Percentiles rank a stretch among this genome's conserved stretches.
Conservation (phyloP, 495 filamentous ascomycete species). For the Xylaria castorea region DNA sequence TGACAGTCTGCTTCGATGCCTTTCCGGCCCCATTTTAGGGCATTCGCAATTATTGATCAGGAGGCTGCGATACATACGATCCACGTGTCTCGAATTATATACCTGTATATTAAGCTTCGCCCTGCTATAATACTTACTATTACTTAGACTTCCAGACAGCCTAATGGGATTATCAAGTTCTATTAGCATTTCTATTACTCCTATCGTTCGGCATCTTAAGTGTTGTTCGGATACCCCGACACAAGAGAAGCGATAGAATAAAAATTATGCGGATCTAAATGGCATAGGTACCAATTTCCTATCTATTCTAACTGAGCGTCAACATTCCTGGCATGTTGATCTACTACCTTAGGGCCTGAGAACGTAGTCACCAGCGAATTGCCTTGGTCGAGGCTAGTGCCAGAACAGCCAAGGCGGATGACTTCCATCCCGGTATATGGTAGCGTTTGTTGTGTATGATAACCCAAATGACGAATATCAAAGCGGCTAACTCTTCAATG, state of each 20-base stretch:
- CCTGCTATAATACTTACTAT: too few relatives aligned
- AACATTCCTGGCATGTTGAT: neutral
- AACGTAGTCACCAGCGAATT: neutral
- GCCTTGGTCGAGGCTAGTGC: neutral
- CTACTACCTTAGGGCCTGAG: neutral
- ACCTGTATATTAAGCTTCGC: too few relatives aligned
- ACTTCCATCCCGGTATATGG: conserved; percentile 3
- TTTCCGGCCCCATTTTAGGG: too few relatives aligned
- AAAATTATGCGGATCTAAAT: neutral
- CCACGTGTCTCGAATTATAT: too few relatives aligned
- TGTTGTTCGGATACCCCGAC: too few relatives aligned
- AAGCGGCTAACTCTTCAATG: neutral
- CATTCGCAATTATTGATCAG: too few relatives aligned
- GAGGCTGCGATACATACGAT: too few relatives aligned
- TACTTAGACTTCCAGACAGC: too few relatives aligned
- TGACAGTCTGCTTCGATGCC: neutral
- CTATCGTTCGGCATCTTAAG: too few relatives aligned
- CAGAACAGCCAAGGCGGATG: conserved; percentile 34
- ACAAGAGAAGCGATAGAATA: too few relatives aligned
- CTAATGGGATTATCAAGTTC: too few relatives aligned
- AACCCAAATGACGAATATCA: conserved; percentile 15
- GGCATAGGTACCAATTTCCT: neutral
- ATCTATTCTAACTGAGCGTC: neutral
- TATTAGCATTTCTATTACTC: too few relatives aligned
- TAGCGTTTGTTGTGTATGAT: neutral